A percentile compares a stretch with the other conserved stretches of the same genome.
phyloP scores from a whole-genome alignment of 305 asterid genomes.

The Euphrasia arctica region DNA sequence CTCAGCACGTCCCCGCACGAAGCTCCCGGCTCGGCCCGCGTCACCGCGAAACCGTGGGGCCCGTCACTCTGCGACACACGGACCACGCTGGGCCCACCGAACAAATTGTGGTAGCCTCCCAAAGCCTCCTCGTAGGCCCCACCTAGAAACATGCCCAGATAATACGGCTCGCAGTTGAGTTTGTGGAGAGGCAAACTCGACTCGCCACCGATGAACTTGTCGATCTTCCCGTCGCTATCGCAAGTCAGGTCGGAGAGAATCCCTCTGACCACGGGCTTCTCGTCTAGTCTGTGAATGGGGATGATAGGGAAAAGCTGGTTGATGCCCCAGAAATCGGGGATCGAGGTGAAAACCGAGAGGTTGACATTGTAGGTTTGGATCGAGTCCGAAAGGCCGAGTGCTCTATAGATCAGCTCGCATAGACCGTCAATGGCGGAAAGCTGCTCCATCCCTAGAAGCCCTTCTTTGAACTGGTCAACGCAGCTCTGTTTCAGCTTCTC shows the following conservation, averaged over 20 bases:
- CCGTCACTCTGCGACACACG: constrained; percentile 83
- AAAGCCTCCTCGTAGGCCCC: constrained; percentile 98
- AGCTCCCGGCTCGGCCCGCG: constrained; percentile 75
- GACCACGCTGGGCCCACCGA: constrained; percentile 84
- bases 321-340: constrained; percentile 96
- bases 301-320: constrained; percentile 82
- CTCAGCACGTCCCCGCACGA: constrained; percentile 82
- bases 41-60: constrained; percentile 84
- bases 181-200: constrained; percentile 84
- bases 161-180: constrained; percentile 47
- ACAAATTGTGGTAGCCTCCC: constrained; percentile 90
- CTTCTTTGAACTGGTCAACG: constrained; percentile 86
- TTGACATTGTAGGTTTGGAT: constrained; percentile 72
- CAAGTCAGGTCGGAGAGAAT: constrained; percentile 83
- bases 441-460: constrained; percentile 67
- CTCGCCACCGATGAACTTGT: constrained; percentile 90
- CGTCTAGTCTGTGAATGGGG: constrained; percentile 84
- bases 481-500: constrained; percentile 87
- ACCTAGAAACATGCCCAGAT: constrained; percentile 89
- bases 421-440: constrained; percentile 80
- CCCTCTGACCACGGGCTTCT: constrained; percentile 63
- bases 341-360: constrained; percentile 81
- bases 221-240: constrained; percentile 92
- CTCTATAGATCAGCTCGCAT: constrained; percentile 63
- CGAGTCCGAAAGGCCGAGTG: constrained; percentile 61